These are phyloP conservation scores for Colletotrichum spinosum DNA, from an alignment of 2,329 filamentous ascomycete genomes.

Conservation along the genomic window DNA sequence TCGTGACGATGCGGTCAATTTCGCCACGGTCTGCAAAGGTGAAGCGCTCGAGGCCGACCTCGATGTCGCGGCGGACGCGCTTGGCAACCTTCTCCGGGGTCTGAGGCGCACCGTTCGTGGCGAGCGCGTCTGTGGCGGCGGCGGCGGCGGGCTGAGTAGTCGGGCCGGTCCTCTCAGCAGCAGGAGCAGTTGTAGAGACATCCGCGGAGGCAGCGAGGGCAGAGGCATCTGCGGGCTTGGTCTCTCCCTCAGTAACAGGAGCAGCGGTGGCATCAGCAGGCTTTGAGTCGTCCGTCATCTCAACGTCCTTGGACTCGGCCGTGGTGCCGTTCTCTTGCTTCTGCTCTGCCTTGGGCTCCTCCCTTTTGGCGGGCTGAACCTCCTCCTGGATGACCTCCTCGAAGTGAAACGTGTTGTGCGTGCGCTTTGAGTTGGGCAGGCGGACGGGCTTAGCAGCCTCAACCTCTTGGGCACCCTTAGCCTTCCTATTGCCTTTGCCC, in stretches of 20 bases:
- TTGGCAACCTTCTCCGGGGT: constrained; percentile 62
- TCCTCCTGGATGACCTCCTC: constrained; percentile 74
- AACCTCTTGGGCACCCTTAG: constrained; percentile 68
- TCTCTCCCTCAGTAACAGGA: constrained; percentile 37
- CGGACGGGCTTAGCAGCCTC: constrained; percentile 67
- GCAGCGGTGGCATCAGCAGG: constrained; percentile 31
- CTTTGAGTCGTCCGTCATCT: constrained; percentile 39
- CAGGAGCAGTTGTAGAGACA: constrained; percentile 36
- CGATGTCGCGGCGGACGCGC: constrained; percentile 74
- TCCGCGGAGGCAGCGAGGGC: constrained; percentile 26
- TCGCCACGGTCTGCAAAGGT: constrained; percentile 75
- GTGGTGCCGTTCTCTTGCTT: constrained; percentile 16
- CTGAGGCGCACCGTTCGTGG: constrained; percentile 41
- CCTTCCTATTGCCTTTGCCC: constrained; percentile 65
- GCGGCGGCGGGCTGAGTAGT: constrained; percentile 34
- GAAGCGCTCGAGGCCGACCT: constrained; percentile 83
- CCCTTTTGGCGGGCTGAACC: constrained; percentile 50
- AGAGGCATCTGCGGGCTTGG: constrained; percentile 40
- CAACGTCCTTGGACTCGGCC: constrained; percentile 37
- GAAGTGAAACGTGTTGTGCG: constrained; percentile 77
- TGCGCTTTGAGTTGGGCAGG: constrained; percentile 79
- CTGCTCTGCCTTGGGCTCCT: constrained; percentile 40
- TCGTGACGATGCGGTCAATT: constrained; percentile 84
- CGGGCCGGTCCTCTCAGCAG: constrained; percentile 37
- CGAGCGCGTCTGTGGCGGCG: constrained; percentile 31